A percentile compares a stretch with the other conserved stretches of the same genome.
phyloP scores from a whole-genome alignment of 2,329 filamentous ascomycete genomes.

The Tolypocladium ophioglossoides region DNA sequence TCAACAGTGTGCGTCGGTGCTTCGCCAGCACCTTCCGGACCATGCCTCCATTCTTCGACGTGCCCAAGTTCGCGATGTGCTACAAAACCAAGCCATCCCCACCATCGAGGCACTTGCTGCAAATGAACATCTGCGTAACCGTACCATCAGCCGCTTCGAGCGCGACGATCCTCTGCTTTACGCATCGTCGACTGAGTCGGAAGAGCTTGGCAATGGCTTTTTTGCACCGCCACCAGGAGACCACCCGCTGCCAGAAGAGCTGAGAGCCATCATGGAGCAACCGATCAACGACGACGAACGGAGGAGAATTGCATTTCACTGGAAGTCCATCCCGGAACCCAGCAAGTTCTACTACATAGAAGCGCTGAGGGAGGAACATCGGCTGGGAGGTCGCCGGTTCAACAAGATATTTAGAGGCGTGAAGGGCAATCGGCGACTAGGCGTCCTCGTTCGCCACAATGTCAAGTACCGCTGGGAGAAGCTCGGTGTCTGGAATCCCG shows the following conservation, averaged over 20 bases:
- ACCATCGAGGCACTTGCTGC: not conserved
- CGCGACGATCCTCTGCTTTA: conserved; percentile 1
- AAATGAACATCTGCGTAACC: not conserved
- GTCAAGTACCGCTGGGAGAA: conserved; percentile 1
- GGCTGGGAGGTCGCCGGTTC: not conserved
- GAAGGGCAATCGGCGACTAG: not conserved
- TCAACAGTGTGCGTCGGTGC: no score
- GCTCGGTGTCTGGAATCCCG: conserved; percentile 1
- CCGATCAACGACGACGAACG: not conserved
- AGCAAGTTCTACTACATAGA: not conserved
- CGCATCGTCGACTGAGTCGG: conserved; percentile 1
- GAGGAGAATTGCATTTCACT: not conserved
- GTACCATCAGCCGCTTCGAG: not conserved
- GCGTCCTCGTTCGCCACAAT: conserved; percentile 1
- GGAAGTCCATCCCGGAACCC: not conserved
- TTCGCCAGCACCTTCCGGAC: not conserved
- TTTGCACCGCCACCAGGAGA: not conserved
- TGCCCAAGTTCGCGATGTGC: not conserved
- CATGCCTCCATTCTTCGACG: conserved; percentile 1
- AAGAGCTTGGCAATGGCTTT: not conserved
- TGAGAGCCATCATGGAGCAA: not conserved
- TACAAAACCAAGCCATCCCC: not conserved
- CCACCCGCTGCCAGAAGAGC: not conserved
- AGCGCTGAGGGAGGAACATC: not conserved
- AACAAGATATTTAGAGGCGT: not conserved